Conservation (phyloP, 2,329 filamentous ascomycete genomes). For the Clathrospora elynae region DNA sequence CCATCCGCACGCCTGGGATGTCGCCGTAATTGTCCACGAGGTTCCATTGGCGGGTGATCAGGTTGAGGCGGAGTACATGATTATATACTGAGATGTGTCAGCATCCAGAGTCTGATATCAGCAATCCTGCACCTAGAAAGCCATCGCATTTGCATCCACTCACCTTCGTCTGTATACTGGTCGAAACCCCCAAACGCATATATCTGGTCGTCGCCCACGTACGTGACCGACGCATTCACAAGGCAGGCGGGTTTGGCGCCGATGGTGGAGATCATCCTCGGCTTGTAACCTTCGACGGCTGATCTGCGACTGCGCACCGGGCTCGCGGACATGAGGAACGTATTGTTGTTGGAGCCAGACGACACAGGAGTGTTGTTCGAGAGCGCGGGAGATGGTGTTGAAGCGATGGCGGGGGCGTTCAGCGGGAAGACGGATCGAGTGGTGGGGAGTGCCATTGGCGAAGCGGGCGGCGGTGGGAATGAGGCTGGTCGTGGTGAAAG, state of each 20-base stretch:
- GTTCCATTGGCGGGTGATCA: conserved; percentile 88
- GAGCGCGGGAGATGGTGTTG: conserved; percentile 51
- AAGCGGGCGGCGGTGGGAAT: conserved; percentile 13
- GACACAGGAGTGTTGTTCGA: conserved; percentile 55
- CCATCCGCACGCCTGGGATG: conserved; percentile 96
- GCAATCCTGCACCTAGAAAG: neutral
- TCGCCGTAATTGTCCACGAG: conserved; percentile 98
- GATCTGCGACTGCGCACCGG: conserved; percentile 61
- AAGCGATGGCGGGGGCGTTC: conserved; percentile 32
- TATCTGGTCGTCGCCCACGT: conserved; percentile 95
- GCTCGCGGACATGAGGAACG: conserved; percentile 84
- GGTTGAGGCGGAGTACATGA: conserved; percentile 87
- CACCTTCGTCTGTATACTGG: conserved; percentile 93
- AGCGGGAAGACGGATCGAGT: conserved; percentile 29
- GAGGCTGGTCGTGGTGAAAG: conserved; percentile 20
- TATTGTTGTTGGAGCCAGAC: conserved; percentile 69
- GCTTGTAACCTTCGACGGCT: conserved; percentile 76
- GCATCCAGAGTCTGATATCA: conserved; percentile 2
- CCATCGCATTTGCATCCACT: conserved; percentile 1
- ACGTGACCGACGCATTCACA: conserved; percentile 98
- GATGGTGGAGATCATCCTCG: conserved; percentile 71
- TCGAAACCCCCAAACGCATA: conserved; percentile 99
- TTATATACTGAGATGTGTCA: conserved; percentile 73
- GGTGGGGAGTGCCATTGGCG: conserved; percentile 40
- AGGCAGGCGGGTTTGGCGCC: conserved; percentile 81